Base-by-base conservation (phyloP, 2,329 filamentous ascomycete species). In the Aschersonia sp. region DNA sequence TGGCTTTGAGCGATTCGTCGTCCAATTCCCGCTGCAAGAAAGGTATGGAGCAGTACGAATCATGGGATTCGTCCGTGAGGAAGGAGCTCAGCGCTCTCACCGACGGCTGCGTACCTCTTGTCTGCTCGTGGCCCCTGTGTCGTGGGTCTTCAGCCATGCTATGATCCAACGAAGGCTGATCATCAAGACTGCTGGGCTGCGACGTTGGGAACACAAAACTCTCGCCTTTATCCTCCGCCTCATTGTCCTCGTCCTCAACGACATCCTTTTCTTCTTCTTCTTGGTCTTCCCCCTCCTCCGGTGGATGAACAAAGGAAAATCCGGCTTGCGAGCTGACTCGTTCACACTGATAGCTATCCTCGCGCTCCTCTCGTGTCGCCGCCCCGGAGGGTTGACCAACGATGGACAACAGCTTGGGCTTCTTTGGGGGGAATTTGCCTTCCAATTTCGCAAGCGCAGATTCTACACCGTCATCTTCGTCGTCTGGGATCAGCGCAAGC, bases 401-500 rank as follows among this genome's bases (percentile, higher is more conserved):
- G 38, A 47, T 43, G 29, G 65, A 70, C 9, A 69, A 58, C 47
- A 64, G 67, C 31, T 61, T 61, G 0, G 61, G 52, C 55, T 64
- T 77, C 55, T 74, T 80, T 59, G 83, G 75, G 9, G 20, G 28
- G 55, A 83, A 92, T 55, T 80, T 91, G 7, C 92, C 92, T 67
- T 98, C 92, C 0, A 98, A 73, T 58, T 97, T 98, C 56, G 89
- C 67, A 46, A 98, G 64, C 0, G 92, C 87, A n/a, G 89, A 89
- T 59, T 97, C 92, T 30, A 97, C 82, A 5, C 88, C 88, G 58
- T 94, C 86, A 51, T 82, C 76, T 12, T 69, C 61, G 40, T 94
- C 87, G 58, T 96, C 89, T 0, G 91, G 88, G 30, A 97, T 86
- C 48, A 85, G 82, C 2, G 89, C 87, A 47, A 98, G 77, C 56